phyloP scores from a whole-genome alignment of 495 filamentous ascomycete genomes.

The Tuber borchii region DNA sequence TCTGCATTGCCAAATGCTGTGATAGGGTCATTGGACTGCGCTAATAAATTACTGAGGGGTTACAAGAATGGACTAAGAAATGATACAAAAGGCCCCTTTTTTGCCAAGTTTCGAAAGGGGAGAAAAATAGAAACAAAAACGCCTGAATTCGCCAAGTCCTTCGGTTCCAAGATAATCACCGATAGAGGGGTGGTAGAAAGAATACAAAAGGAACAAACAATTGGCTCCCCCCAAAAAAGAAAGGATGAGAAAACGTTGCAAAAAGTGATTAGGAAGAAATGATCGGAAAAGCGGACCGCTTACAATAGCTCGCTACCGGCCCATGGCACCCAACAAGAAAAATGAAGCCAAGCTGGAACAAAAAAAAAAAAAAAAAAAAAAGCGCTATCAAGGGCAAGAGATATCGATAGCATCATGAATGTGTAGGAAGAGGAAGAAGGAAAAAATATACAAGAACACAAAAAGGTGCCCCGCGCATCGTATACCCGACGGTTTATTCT shows the following conservation, averaged over 20 bases:
- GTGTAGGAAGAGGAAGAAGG: not conserved
- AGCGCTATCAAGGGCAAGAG: slow-evolving; percentile 11
- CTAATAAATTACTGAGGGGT: not conserved
- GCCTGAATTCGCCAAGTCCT: slow-evolving; percentile 18
- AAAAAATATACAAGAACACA: not conserved
- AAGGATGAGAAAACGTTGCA: not conserved
- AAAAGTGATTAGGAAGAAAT: not conserved
- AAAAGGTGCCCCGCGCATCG: not conserved
- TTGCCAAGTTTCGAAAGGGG: not conserved
- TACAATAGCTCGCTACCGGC: slow-evolving; percentile 4
- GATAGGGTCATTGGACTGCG: not conserved
- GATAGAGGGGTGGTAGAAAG: slow-evolving; percentile 21
- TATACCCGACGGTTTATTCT: not conserved
- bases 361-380: slow-evolving; percentile 4
- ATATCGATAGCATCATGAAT: slow-evolving; percentile 17
- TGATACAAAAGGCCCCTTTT: not conserved
- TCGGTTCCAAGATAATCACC: slow-evolving; percentile 9
- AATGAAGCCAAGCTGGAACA: slow-evolving; percentile 14
- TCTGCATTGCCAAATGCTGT: not conserved
- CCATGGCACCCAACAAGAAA: slow-evolving; percentile 5
- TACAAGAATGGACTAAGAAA: not conserved
- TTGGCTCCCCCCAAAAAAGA: slow-evolving; percentile 10
- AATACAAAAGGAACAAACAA: not conserved
- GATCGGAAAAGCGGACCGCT: not conserved
- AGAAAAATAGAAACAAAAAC: slow-evolving; percentile 10